phyloP scores from a whole-genome alignment of 2,329 filamentous ascomycete species.

The Cryphonectria japonica region DNA sequence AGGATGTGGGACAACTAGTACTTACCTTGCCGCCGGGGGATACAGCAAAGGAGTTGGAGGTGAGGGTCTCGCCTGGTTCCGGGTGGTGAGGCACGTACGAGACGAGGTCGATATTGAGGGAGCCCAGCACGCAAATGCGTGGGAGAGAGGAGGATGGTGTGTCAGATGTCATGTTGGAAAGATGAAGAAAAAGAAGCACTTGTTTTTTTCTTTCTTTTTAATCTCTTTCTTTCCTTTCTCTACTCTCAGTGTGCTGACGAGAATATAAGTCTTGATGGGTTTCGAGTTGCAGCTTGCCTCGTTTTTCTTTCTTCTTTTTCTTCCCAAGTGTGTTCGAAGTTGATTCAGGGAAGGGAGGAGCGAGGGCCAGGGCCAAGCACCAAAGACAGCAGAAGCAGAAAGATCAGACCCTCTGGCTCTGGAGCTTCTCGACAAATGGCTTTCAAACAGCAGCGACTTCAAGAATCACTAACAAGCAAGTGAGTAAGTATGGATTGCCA shows the following conservation, averaged over 20 bases:
- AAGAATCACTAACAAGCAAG: neutral
- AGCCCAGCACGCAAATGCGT: slow-evolving; percentile 82
- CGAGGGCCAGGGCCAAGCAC: neutral
- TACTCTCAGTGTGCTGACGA: no score
- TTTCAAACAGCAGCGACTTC: neutral
- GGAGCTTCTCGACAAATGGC: no score
- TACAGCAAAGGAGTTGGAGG: slow-evolving; percentile 74
- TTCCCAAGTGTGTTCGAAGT: neutral
- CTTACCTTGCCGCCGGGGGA: slow-evolving; percentile 81
- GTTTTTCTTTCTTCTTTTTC: neutral
- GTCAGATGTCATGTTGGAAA: slow-evolving; percentile 25
- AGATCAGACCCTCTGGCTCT: no score
- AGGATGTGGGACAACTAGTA: neutral
- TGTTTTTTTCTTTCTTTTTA: neutral
- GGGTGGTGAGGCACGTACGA: slow-evolving; percentile 86
- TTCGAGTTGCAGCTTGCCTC: neutral
- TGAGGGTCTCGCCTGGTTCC: slow-evolving; percentile 83
- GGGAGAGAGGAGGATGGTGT: slow-evolving; percentile 39
- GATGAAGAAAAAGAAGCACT: neutral
- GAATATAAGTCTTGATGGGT: neutral
- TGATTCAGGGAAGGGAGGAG: neutral
- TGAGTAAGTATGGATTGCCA: neutral
- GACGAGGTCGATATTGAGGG: slow-evolving; percentile 92
- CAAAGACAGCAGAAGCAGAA: no score
- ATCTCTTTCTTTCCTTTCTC: no score